These are phyloP conservation scores for Carnegiea gigantea DNA, from an alignment of 179 eudicot genomes.

Conservation along the genomic window DNA sequence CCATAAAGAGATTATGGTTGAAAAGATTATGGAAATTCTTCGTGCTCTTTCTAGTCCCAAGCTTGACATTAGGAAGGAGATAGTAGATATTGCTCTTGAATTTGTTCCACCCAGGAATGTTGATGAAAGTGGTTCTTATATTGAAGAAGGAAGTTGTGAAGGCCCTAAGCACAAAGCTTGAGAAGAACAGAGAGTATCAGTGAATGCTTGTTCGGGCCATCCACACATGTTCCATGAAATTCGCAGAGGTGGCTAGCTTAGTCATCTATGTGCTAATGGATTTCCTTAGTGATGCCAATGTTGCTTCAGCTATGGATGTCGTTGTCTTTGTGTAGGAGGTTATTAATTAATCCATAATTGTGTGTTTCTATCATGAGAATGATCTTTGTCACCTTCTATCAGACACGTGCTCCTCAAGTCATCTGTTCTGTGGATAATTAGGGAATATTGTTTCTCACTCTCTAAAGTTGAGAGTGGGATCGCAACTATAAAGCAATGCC, in stretches of 20 bases:
- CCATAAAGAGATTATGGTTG: conserved; percentile 72
- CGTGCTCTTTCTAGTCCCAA: too few species aligned
- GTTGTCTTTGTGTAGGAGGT: conserved; percentile 76
- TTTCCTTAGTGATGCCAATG: conserved; percentile 76
- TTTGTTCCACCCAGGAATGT: background rate
- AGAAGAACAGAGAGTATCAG: conserved; percentile 76
- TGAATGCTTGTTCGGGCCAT: conserved; percentile 84
- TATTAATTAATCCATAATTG: conserved; percentile 68
- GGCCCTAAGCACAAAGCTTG: conserved; percentile 71
- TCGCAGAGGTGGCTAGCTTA: conserved; percentile 82
- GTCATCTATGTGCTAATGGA: conserved; percentile 82
- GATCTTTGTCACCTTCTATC: conserved; percentile 74
- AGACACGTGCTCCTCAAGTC: conserved; percentile 79
- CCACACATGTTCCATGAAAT: conserved; percentile 78
- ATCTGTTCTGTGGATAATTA: conserved; percentile 78
- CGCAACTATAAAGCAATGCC: conserved; percentile 68
- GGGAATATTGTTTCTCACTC: conserved; percentile 72
- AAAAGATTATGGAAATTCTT: conserved; percentile 52
- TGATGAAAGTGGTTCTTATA: conserved; percentile 70
- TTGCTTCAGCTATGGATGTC: conserved; percentile 77
- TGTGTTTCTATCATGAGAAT: conserved; percentile 65
- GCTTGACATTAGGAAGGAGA: too few species aligned
- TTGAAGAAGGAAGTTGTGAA: conserved; percentile 75
- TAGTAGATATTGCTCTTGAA: too few species aligned
- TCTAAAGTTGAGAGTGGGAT: conserved; percentile 76